Conservation (phyloP, 768 basidiomycete species). For the Leccinum fibrillosum region DNA sequence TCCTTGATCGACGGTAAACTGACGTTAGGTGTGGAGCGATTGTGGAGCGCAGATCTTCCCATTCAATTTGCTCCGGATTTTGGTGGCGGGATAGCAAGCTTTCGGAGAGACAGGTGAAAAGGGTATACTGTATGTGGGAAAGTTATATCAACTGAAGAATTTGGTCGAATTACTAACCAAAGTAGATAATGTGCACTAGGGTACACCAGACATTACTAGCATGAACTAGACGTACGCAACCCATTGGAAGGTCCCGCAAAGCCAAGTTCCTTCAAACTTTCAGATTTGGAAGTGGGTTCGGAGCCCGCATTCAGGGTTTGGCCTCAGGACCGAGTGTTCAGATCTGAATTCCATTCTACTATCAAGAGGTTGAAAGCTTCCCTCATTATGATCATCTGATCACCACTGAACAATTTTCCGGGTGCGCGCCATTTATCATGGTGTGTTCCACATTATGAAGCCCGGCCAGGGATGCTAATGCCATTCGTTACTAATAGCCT, state of each 20-base stretch:
- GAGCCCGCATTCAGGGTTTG: too few relatives aligned
- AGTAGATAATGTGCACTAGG: background rate
- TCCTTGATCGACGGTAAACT: constrained; percentile 17
- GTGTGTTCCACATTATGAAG: background rate
- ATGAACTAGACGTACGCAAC: background rate
- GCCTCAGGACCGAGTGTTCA: too few relatives aligned
- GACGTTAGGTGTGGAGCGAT: background rate
- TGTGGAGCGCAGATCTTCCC: constrained; percentile 3
- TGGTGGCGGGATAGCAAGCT: background rate
- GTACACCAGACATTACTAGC: too few relatives aligned
- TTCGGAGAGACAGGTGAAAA: background rate
- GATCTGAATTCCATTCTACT: background rate
- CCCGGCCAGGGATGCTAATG: background rate
- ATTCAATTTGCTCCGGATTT: background rate
- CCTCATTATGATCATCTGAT: background rate
- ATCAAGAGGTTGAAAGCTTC: background rate
- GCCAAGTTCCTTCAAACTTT: background rate
- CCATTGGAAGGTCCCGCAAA: background rate
- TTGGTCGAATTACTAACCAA: background rate
- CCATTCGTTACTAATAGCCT: background rate
- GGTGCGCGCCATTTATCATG: background rate
- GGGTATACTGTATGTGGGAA: background rate
- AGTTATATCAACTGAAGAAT: background rate
- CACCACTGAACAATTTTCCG: background rate
- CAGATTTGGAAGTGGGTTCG: background rate